A percentile compares a stretch with the other conserved stretches of the same genome.
phyloP scores from a whole-genome alignment of 495 filamentous ascomycete genomes.

The Xylaria acuta region DNA sequence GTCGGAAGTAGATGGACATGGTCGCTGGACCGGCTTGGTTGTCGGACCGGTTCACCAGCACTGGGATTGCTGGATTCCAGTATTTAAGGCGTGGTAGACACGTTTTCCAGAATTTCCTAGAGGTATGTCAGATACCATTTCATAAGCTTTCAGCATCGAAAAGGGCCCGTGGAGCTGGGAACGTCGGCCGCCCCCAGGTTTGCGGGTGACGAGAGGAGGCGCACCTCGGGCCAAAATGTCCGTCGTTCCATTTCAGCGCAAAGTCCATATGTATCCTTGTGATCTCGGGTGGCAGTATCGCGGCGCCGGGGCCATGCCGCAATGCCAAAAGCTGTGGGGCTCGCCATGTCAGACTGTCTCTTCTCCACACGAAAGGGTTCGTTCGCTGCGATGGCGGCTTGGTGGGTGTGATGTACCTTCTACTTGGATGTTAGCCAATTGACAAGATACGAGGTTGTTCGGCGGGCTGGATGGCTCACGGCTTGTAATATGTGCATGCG shows the following conservation, averaged over 20 bases:
- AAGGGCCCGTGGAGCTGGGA: conserved; percentile 1
- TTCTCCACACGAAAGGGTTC: background rate
- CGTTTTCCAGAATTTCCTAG: conserved; percentile 84
- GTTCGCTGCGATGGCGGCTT: background rate
- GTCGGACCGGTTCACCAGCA: conserved; percentile 74
- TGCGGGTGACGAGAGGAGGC: conserved; percentile 23
- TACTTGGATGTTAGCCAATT: conserved; percentile 37
- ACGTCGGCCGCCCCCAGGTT: background rate
- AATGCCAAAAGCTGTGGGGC: conserved; percentile 68
- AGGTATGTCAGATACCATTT: background rate
- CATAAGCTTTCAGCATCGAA: background rate
- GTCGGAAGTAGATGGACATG: conserved; percentile 76
- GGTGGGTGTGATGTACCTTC: conserved; percentile 41
- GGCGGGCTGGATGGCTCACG: conserved; percentile 59
- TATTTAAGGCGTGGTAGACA: conserved; percentile 88
- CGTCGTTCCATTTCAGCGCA: conserved; percentile 65
- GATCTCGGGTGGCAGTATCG: conserved; percentile 78
- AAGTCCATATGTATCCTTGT: conserved; percentile 86
- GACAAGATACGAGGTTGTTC: conserved; percentile 30
- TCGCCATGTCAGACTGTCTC: conserved; percentile 20
- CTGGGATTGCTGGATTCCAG: conserved; percentile 84
- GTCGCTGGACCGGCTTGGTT: conserved; percentile 65
- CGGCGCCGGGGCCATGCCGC: conserved; percentile 81
- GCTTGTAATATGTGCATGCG: conserved; percentile 79
- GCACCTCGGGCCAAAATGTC: conserved; percentile 83